Percentiles rank a stretch among this genome's conserved stretches.
These are phyloP conservation scores for Rhododendron williamsianum DNA, from an alignment of 148 eudicot genomes.

Conservation along the genomic window DNA sequence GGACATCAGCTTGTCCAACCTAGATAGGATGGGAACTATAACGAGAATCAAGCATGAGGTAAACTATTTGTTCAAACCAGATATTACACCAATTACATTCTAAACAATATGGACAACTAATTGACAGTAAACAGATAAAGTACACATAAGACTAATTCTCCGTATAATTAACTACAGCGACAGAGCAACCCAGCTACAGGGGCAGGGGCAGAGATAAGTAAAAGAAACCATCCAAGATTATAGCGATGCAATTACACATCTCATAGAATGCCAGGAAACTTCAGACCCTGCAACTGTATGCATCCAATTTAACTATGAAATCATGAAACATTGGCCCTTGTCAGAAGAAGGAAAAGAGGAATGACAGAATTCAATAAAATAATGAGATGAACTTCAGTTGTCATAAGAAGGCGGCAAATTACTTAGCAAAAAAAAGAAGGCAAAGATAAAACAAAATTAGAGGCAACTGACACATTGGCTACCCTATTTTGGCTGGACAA, in stretches of 20 bases:
- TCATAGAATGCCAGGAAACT: neutral
- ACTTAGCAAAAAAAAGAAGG: neutral
- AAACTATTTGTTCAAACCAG: neutral
- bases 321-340: neutral
- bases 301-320: neutral
- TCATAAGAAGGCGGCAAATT: neutral
- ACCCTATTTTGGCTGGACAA: neutral
- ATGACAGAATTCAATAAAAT: neutral
- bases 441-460: neutral
- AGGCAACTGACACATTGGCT: neutral
- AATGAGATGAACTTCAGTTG: slow-evolving; percentile 1
- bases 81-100: neutral
- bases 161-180: neutral
- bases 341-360: neutral
- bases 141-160: neutral
- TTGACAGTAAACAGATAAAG: neutral
- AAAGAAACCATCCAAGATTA: neutral
- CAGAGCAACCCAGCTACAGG: neutral
- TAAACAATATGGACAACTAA: neutral
- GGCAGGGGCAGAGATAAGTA: neutral
- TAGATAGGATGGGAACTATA: neutral
- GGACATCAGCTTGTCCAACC: neutral
- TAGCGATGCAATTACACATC: neutral
- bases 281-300: neutral
- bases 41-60: neutral